A percentile compares a stretch with the other conserved stretches of the same genome.
Evolutionary conservation across 345 rosid species (phyloP).

Genomic region (Acer campestre): DNA sequence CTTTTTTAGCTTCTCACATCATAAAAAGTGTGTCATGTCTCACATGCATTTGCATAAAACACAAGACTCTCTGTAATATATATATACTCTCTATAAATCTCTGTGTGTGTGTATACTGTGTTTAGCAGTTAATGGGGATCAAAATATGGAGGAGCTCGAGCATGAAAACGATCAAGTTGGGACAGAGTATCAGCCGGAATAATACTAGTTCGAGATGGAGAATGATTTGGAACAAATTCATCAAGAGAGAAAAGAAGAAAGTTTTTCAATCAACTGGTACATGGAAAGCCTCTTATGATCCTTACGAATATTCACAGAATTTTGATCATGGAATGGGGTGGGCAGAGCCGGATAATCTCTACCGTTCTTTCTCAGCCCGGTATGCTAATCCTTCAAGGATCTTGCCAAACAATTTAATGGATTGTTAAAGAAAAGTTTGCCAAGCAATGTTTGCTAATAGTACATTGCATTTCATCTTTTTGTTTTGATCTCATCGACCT

Average conservation of each 20-base stretch:
- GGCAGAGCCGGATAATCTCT: conserved; percentile 49
- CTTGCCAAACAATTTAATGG: neutral
- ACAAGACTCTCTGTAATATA: neutral
- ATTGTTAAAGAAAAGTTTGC: neutral
- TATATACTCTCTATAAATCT: too few species aligned
- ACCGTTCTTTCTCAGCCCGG: conserved; percentile 60
- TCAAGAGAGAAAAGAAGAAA: conserved; percentile 37
- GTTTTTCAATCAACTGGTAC: conserved; percentile 21
- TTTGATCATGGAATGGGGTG: conserved; percentile 57
- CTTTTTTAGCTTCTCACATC: neutral
- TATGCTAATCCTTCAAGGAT: conserved; percentile 47
- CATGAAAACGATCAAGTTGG: conserved; percentile 21
- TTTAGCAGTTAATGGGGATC: conserved; percentile 15
- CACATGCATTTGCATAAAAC: neutral
- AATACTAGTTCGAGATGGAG: conserved; percentile 27
- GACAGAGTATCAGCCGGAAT: conserved; percentile 6
- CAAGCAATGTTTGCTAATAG: neutral
- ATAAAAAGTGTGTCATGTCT: neutral
- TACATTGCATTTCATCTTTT: neutral
- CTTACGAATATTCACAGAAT: conserved; percentile 47
- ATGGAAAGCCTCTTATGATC: conserved; percentile 39
- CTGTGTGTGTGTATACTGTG: neutral
- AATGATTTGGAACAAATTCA: conserved; percentile 43
- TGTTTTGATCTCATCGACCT: neutral
- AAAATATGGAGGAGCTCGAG: conserved; percentile 25